A percentile compares a stretch with the other conserved stretches of the same genome.
Evolutionary conservation across 202 grass and related monocot genomes (phyloP).

Genomic region (Zizania palustris): DNA sequence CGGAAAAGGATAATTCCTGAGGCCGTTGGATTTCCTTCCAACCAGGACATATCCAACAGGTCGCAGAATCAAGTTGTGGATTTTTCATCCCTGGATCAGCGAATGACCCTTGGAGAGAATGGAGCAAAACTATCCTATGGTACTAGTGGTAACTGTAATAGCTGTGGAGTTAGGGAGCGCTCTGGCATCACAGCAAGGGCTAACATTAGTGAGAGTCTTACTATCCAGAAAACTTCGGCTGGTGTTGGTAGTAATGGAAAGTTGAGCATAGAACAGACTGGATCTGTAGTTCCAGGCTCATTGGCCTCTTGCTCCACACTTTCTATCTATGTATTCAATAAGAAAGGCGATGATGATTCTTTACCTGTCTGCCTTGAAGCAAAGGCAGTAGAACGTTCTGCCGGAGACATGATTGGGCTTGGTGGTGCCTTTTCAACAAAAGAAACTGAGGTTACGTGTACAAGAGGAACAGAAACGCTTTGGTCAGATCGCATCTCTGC

Average conservation of each 20-base stretch:
- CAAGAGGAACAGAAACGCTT: constrained; percentile 68
- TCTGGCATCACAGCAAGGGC: constrained; percentile 77
- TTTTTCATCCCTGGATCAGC: constrained; percentile 62
- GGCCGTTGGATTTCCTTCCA: constrained; percentile 82
- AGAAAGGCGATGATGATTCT: constrained; percentile 57
- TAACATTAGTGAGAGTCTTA: constrained; percentile 78
- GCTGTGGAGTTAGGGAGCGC: constrained; percentile 66
- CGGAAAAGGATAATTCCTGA: constrained; percentile 99
- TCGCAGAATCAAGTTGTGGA: constrained; percentile 58
- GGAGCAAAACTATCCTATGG: constrained; percentile 58
- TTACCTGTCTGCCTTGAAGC: constrained; percentile 64
- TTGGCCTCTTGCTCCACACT: constrained; percentile 47
- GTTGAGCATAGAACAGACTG: constrained; percentile 62
- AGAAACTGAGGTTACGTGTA: constrained; percentile 85
- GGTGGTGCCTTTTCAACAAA: constrained; percentile 65
- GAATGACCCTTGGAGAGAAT: constrained; percentile 54
- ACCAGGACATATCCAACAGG: constrained; percentile 57
- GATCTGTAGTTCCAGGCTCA: constrained; percentile 49
- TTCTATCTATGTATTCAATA: constrained; percentile 61
- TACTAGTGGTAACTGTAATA: constrained; percentile 51
- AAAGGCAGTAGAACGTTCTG: constrained; percentile 73
- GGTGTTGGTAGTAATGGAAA: constrained; percentile 52
- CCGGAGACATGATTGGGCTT: constrained; percentile 66
- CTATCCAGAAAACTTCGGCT: constrained; percentile 76
- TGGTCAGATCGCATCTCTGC: constrained; percentile 90